These are phyloP conservation scores for Barbatosphaeria neglecta DNA, from an alignment of 495 filamentous ascomycete species.

Conservation along the genomic window DNA sequence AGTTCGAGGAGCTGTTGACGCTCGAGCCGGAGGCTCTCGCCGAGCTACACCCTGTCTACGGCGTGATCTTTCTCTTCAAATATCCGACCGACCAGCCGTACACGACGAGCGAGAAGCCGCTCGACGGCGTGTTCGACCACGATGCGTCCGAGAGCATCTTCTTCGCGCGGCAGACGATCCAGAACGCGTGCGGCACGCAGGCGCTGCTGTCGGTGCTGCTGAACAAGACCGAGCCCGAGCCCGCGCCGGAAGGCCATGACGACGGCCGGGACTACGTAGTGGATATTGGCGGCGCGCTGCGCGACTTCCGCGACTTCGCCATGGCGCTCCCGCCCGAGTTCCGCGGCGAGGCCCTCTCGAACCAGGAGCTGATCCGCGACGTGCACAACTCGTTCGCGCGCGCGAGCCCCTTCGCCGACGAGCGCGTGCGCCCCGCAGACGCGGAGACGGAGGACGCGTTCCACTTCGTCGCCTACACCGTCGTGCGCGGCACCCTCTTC, in stretches of 20 bases:
- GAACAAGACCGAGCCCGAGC: constrained; percentile 50
- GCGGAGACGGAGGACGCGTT: constrained; percentile 69
- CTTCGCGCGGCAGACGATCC: constrained; percentile 96
- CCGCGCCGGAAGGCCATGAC: background rate
- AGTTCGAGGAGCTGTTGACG: constrained; percentile 93
- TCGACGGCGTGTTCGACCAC: constrained; percentile 72
- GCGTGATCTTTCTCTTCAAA: constrained; percentile 99
- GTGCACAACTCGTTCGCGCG: constrained; percentile 90
- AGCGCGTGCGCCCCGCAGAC: constrained; percentile 54
- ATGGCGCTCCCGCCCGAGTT: constrained; percentile 73
- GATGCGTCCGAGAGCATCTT: constrained; percentile 65
- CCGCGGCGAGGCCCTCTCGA: constrained; percentile 48
- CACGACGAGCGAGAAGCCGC: constrained; percentile 43
- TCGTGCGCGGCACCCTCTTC: constrained; percentile 68
- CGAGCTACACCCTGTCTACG: constrained; percentile 75
- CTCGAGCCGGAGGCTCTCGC: constrained; percentile 74
- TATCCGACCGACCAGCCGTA: constrained; percentile 68
- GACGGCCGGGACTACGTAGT: constrained; percentile 15
- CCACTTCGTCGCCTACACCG: constrained; percentile 94
- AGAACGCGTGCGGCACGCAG: constrained; percentile 98
- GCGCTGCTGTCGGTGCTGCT: constrained; percentile 86
- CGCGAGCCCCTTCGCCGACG: constrained; percentile 82
- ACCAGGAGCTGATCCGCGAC: constrained; percentile 71
- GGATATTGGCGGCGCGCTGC: constrained; percentile 48
- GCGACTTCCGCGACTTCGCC: constrained; percentile 85